Evolutionary conservation across 768 basidiomycete genomes (phyloP).

Genomic region (Tulasnella sp.): DNA sequence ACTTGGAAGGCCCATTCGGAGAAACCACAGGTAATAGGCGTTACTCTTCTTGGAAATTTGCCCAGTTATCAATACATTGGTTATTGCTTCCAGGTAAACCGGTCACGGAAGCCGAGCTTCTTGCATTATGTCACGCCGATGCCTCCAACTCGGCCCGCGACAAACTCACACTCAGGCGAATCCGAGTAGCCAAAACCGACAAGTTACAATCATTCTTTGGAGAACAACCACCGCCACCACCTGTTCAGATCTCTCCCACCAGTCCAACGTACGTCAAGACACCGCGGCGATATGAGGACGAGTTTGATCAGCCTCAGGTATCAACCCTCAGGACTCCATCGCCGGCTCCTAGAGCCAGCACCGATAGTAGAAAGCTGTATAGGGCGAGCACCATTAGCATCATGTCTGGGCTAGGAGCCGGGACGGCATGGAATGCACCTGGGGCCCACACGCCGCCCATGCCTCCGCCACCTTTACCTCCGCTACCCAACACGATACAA

Average conservation of each 20-base stretch:
- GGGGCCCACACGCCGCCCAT: conserved; percentile 48
- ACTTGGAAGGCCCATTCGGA: conserved; percentile 48
- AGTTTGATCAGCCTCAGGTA: not conserved
- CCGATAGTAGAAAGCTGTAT: conserved; percentile 48
- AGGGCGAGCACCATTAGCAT: conserved; percentile 92
- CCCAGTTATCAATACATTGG: not conserved
- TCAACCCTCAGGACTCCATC: conserved; percentile 11
- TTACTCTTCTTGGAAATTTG: conserved; percentile 7
- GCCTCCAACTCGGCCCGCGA: conserved; percentile 70
- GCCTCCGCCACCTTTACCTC: conserved; percentile 46
- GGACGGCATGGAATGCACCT: conserved; percentile 35
- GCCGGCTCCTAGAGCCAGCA: conserved; percentile 2
- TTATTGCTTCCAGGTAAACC: conserved; percentile 48
- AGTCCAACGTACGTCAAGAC: conserved; percentile 30
- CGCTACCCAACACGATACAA: conserved; percentile 23
- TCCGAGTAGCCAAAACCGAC: conserved; percentile 26
- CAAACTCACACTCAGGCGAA: conserved; percentile 62
- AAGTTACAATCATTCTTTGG: conserved; percentile 41
- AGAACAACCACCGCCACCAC: conserved; percentile 30
- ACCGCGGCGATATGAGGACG: not conserved
- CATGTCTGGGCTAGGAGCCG: conserved; percentile 71
- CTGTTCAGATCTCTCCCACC: conserved; percentile 18
- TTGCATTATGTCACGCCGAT: conserved; percentile 73
- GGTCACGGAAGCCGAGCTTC: conserved; percentile 67
- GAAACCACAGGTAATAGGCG: conserved; percentile 27